Evolutionary conservation across 768 basidiomycete genomes (phyloP).

Genomic region (Tephrocybe sp.): DNA sequence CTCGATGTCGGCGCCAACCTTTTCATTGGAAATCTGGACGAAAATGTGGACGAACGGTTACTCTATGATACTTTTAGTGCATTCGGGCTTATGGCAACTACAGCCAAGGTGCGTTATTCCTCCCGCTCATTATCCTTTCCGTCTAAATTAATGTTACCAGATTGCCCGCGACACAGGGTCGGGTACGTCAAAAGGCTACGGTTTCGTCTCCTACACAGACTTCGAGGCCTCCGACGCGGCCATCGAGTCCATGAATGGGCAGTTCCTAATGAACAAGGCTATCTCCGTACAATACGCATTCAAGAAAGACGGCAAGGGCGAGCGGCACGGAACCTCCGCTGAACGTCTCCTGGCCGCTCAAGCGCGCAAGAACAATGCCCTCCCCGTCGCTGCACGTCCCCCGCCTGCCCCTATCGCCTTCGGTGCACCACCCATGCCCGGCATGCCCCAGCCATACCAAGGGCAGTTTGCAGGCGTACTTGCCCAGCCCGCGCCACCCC

Average conservation of each 20-base stretch:
- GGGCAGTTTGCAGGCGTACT: constrained; percentile 94
- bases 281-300: constrained; percentile 98
- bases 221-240: constrained; percentile 98
- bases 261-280: constrained; percentile 98
- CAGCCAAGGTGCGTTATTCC: constrained; percentile 65
- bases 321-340: constrained; percentile 95
- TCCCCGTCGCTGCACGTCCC: constrained; percentile 74
- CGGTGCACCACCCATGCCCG: constrained; percentile 65
- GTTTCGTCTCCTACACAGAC: constrained; percentile 95
- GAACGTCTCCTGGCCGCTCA: constrained; percentile 94
- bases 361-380: constrained; percentile 91
- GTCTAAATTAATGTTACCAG: constrained; percentile 36
- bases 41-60: constrained; percentile 90
- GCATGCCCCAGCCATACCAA: constrained; percentile 75
- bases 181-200: constrained; percentile 93
- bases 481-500: constrained; percentile 77
- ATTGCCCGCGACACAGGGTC: constrained; percentile 86
- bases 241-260: constrained; percentile 94
- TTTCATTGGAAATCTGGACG: constrained; percentile 94
- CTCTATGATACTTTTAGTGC: constrained; percentile 95
- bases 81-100: constrained; percentile 90
- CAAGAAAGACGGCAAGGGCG: constrained; percentile 99
- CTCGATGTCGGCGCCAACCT: constrained; percentile 97
- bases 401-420: constrained; percentile 74
- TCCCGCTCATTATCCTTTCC: constrained; percentile 6